A percentile compares a stretch with the other conserved stretches of the same genome.
phyloP scores from a whole-genome alignment of 2,329 filamentous ascomycete genomes.

The Trichophyton mentagrophytes region DNA sequence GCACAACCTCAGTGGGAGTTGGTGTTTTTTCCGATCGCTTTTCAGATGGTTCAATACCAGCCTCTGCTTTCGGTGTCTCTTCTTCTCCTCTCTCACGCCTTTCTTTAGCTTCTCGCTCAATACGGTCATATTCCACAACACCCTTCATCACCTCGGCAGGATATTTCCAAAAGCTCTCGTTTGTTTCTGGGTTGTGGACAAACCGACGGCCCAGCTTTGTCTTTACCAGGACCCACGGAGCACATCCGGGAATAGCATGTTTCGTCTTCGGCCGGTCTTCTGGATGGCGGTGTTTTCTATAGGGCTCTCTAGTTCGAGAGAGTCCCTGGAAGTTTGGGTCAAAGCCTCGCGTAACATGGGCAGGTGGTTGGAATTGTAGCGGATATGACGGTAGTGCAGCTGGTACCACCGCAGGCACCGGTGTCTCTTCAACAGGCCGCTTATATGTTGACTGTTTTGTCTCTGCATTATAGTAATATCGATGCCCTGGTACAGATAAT shows the following conservation, averaged over 20 bases:
- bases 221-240: slow-evolving; percentile 84
- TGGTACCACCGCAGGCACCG: slow-evolving; percentile 14
- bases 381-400: slow-evolving; percentile 4
- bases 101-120: slow-evolving; percentile 58
- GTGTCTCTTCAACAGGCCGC: slow-evolving; percentile 43
- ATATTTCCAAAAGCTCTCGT: slow-evolving; percentile 89
- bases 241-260: slow-evolving; percentile 62
- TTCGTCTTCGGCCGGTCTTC: slow-evolving; percentile 71
- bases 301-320: slow-evolving; percentile 39
- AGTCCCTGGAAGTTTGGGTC: slow-evolving; percentile 36
- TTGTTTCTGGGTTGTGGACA: slow-evolving; percentile 74
- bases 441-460: slow-evolving; percentile 82
- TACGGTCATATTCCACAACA: slow-evolving; percentile 51
- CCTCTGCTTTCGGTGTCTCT: slow-evolving; percentile 6
- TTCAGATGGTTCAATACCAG: background rate
- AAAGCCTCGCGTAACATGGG: slow-evolving; percentile 20
- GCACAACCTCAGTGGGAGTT: slow-evolving; percentile 12
- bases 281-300: slow-evolving; percentile 50
- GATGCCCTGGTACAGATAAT: slow-evolving; percentile 47
- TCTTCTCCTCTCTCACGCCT: slow-evolving; percentile 35
- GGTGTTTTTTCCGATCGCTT: background rate
- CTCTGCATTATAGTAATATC: slow-evolving; percentile 73
- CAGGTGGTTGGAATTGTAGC: slow-evolving; percentile 18
- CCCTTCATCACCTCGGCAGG: slow-evolving; percentile 74
- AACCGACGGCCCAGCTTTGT: slow-evolving; percentile 84